These are phyloP conservation scores for Carpinus viminea DNA, from an alignment of 306 rosid genomes.

Conservation along the genomic window DNA sequence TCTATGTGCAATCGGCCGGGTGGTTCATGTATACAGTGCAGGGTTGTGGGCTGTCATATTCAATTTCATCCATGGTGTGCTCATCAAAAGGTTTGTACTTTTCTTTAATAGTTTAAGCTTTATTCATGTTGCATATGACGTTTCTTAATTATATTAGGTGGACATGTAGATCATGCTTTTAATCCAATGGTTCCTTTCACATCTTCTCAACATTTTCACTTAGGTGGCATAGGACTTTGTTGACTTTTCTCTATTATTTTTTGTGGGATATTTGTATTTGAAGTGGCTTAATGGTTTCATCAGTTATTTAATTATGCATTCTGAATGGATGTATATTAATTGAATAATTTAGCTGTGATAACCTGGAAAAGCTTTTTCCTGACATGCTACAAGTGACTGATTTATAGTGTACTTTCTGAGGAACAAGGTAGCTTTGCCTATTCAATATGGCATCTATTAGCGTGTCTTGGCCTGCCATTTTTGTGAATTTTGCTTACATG, in stretches of 20 bases:
- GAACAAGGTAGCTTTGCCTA: not conserved
- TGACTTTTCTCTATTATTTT: not conserved
- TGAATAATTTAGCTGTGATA: not conserved
- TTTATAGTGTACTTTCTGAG: not conserved
- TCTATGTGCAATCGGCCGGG: conserved; percentile 59
- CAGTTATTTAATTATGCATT: not conserved
- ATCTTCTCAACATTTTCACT: not conserved
- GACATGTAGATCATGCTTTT: not conserved
- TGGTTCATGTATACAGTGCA: conserved; percentile 64
- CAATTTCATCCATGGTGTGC: conserved; percentile 83
- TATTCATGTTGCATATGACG: not conserved
- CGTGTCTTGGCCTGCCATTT: not conserved
- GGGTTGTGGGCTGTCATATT: conserved; percentile 50
- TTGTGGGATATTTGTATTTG: not conserved
- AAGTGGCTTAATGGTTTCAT: not conserved
- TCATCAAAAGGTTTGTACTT: conserved; percentile 55
- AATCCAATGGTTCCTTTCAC: not conserved
- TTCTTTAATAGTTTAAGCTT: not conserved
- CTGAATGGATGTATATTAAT: not conserved
- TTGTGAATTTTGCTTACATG: not conserved
- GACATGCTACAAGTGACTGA: not conserved
- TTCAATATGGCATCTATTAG: not conserved
- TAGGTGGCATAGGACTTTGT: not conserved
- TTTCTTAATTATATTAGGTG: not conserved
- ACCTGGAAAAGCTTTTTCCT: not conserved